Base-by-base conservation (phyloP, 495 filamentous ascomycete species). In the Penicillium subrubescens region DNA sequence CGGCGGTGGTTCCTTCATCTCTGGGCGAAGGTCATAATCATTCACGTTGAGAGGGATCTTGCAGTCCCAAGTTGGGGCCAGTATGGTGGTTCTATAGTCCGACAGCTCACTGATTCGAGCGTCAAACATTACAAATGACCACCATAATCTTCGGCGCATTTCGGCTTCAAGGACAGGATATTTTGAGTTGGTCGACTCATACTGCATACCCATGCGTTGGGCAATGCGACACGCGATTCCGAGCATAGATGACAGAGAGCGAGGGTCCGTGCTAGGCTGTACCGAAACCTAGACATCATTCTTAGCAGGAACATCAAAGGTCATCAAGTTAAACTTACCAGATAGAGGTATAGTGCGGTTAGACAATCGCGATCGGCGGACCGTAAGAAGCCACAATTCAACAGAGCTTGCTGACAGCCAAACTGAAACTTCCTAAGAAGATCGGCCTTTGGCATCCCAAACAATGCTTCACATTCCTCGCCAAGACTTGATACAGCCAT, bases 111-210 rank as follows among this genome's bases (percentile, higher is more conserved):
- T 52, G 23, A 85, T 79, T 35, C 86, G 85, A 59, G 59, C 62
- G 60, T 89, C 85, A 43, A 88, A 82, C 33, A 81, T 54, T 0
- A 81, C 67, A 2, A 88, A 73, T 4, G 85, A 73, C 87, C 86
- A 88, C 86, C 85, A 89, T 0, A 89, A 79, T 41, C 86, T 71
- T 53, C 86, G 82, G 58, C 84, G 80, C 78, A 88, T 81, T 67
- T 89, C 86, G 3, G 75, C 81, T 59, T 89, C 85, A 54, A 89
- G 63, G 19, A 71, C 60, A 14, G 65, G 71, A 59, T 57, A 71
- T 62, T 68, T 74, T 5, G 73, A 62, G 21, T 69, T 63, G 23
- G 60, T 61, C 0, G 78, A 66, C 64, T 88, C 83, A 59, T 62
- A 77, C 44, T 87, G 76, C 48, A 88, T 75, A 5, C 83, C 79